Evolutionary conservation across 2,329 filamentous ascomycete species (phyloP).

Genomic region (Xylariomycetidae sp.): DNA sequence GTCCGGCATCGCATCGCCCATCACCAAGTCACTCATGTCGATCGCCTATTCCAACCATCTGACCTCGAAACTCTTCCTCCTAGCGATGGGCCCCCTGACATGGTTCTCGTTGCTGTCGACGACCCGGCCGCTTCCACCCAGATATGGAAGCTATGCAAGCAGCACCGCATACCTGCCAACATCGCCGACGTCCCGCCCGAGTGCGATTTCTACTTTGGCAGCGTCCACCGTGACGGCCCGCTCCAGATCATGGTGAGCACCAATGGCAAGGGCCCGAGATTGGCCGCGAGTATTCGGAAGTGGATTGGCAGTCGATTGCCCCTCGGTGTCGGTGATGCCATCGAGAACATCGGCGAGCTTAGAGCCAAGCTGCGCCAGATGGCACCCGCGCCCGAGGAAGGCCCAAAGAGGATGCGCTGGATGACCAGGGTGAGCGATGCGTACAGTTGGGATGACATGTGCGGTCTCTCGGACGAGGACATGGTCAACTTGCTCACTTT

Average conservation of each 20-base stretch:
- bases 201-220: slow-evolving; percentile 98
- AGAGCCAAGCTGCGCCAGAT: slow-evolving; percentile 73
- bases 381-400: slow-evolving; percentile 67
- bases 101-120: slow-evolving; percentile 92
- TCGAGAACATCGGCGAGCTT: slow-evolving; percentile 76
- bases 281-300: slow-evolving; percentile 80
- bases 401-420: slow-evolving; percentile 89
- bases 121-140: slow-evolving; percentile 84
- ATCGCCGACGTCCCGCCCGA: slow-evolving; percentile 95
- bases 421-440: slow-evolving; percentile 89
- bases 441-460: slow-evolving; percentile 81
- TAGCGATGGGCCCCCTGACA: slow-evolving; percentile 44
- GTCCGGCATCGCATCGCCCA: slow-evolving; percentile 75
- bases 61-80: slow-evolving; percentile 66
- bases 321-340: slow-evolving; percentile 75
- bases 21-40: slow-evolving; percentile 71
- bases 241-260: slow-evolving; percentile 98
- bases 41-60: slow-evolving; percentile 79
- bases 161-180: slow-evolving; percentile 79
- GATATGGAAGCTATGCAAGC: slow-evolving; percentile 92
- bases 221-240: slow-evolving; percentile 89
- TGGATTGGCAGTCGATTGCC: slow-evolving; percentile 77
- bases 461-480: slow-evolving; percentile 73
- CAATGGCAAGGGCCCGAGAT: slow-evolving; percentile 89
- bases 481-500: slow-evolving; percentile 80